Evolutionary conservation across 2,329 filamentous ascomycete genomes (phyloP), one percentile per base, ranked within the genome.

Genomic region (Drechslerella coelobrocha): DNA sequence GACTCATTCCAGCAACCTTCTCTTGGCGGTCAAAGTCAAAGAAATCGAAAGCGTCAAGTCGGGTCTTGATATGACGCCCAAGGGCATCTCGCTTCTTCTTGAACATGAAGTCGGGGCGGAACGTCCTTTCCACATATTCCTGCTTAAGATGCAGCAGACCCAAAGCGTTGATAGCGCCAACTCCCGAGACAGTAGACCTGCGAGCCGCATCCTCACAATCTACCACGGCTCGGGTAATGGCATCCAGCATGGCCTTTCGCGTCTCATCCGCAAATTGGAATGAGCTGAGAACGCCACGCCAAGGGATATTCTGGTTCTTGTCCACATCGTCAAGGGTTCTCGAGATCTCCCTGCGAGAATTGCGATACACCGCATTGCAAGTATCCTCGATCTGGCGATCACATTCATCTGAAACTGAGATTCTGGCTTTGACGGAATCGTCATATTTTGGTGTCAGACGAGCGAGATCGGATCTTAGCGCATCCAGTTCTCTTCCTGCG

Each of bases 101-200:
- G 83, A 97, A 99, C 94, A 99, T 97, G 77, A 92, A 86, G 75
- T 97, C 92, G 1, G 91, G 87, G 27, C 89, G 87, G 86, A 99
- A 97, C 74, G 87, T 90, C 48, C 97, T 85, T 75, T 92, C 89
- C 21, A 89, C 84, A 75, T 93, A 95, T 75, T 93, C 89, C 75
- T 94, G 87, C 8, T 93, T 93, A 4, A 97, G 86, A 78, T 99
- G 93, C 34, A 93, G 78, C 14, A 97, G 82, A 24, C 94, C 94
- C 1, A 97, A 84, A 74, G 91, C 89, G 78, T 95, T 95, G 79
- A 97, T 95, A 37, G 87, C 84, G 74, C 89, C 90, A 74, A 97
- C 93, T 17, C 94, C 91, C 56, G 85, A 81, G 0, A 93, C 87
- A 0, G 92, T 91, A 81, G 87, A 88, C 29, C 81, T 81, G 12